phyloP scores from a whole-genome alignment of 2,329 filamentous ascomycete genomes.

The Phoma sp. region DNA sequence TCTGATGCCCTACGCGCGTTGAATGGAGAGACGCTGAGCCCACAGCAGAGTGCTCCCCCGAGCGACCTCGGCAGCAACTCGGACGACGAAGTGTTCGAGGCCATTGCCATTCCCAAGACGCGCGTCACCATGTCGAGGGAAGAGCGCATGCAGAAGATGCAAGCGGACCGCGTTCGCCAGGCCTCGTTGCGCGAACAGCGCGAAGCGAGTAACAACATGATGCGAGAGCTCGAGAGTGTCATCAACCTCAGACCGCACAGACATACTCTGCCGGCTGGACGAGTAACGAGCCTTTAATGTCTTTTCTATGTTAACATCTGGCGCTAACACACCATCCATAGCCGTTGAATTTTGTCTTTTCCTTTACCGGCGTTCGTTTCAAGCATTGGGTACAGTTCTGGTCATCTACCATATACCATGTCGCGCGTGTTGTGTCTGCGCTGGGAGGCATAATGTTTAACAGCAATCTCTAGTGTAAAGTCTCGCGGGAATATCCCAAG shows the following conservation, averaged over 20 bases:
- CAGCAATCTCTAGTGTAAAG: constrained; percentile 1
- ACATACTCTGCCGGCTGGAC: constrained; percentile 29
- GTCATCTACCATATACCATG: constrained; percentile 10
- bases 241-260: constrained; percentile 60
- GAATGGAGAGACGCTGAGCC: constrained; percentile 71
- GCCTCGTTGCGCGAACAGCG: constrained; percentile 74
- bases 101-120: constrained; percentile 75
- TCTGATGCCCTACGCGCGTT: constrained; percentile 78
- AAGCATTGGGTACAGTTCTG: constrained; percentile 5
- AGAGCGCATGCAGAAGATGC: constrained; percentile 86
- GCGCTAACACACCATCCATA: constrained; percentile 1
- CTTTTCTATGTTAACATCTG: constrained; percentile 5
- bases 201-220: constrained; percentile 87
- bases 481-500: constrained; percentile 8
- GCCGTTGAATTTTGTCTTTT: neutral
- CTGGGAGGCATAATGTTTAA: constrained; percentile 8
- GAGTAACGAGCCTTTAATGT: constrained; percentile 45
- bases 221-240: constrained; percentile 90
- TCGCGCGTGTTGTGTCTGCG: constrained; percentile 2
- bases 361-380: constrained; percentile 1
- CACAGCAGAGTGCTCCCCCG: constrained; percentile 46
- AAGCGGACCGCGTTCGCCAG: constrained; percentile 81
- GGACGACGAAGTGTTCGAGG: constrained; percentile 87
- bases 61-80: constrained; percentile 62
- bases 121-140: constrained; percentile 79